A percentile compares a stretch with the other conserved stretches of the same genome.
Evolutionary conservation across 805 yeast species (phyloP).

Genomic region (Maudiozyma bulderi): DNA sequence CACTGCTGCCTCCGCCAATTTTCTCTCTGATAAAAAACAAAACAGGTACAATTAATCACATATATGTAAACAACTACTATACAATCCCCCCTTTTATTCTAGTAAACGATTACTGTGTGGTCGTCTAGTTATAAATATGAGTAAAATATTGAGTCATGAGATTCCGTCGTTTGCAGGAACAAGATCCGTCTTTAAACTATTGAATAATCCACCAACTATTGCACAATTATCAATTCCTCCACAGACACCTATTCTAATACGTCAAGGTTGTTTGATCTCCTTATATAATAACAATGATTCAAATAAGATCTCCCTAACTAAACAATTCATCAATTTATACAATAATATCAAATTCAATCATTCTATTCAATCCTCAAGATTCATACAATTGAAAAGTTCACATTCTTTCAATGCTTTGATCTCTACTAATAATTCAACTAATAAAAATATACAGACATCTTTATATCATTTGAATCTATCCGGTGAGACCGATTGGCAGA

Average conservation of each 20-base stretch:
- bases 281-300: conserved; percentile 9
- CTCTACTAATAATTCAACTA: conserved; percentile 15
- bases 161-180: conserved; percentile 1
- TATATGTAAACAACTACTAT: no score
- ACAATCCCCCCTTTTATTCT: no score
- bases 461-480: conserved; percentile 8
- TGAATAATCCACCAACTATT: conserved; percentile 7
- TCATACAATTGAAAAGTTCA: conserved; percentile 10
- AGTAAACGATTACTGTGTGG: no score
- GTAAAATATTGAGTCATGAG: background rate
- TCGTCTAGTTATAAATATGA: no score
- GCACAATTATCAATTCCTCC: conserved; percentile 3
- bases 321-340: conserved; percentile 17
- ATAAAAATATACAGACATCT: conserved; percentile 3
- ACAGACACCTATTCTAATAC: conserved; percentile 13
- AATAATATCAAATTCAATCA: conserved; percentile 14
- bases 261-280: conserved; percentile 23
- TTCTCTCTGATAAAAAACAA: no score
- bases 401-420: conserved; percentile 15
- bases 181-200: conserved; percentile 1
- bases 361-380: conserved; percentile 15
- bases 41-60: no score
- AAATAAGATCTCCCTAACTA: conserved; percentile 5
- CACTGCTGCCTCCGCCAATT: background rate
- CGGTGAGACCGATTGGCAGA: conserved; percentile 26